Conservation (phyloP, 139 green algal genomes). For the Volvox africanus region DNA sequence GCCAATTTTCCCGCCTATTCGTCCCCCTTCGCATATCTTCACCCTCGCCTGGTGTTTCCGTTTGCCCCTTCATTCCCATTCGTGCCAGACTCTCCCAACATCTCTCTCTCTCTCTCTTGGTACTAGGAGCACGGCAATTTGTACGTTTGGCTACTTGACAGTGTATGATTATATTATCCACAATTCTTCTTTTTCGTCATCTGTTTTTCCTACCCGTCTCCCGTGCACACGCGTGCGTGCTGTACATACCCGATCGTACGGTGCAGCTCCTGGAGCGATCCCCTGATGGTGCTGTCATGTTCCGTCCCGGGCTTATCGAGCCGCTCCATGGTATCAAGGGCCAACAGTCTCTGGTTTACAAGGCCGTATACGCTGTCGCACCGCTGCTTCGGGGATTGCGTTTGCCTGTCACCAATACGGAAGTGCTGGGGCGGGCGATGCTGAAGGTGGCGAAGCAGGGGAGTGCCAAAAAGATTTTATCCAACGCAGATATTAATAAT, state of each 20-base stretch:
- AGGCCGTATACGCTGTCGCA: not conserved
- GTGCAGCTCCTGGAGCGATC: slow-evolving; percentile 4
- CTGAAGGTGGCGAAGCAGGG: slow-evolving; percentile 2
- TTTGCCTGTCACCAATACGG: not conserved
- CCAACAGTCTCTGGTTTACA: slow-evolving; percentile 26
- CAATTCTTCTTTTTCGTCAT: no score
- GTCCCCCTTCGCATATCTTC: no score
- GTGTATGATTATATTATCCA: no score
- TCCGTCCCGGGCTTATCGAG: slow-evolving; percentile 23
- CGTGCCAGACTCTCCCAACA: no score
- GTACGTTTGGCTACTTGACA: no score
- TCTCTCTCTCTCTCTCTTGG: no score
- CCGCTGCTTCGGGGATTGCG: not conserved
- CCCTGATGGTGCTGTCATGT: not conserved
- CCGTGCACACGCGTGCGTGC: no score
- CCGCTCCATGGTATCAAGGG: slow-evolving; percentile 32
- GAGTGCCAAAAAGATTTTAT: not conserved
- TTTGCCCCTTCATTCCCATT: no score
- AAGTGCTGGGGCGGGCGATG: slow-evolving; percentile 22
- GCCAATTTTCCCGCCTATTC: no score
- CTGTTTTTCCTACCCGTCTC: no score
- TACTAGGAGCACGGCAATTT: no score
- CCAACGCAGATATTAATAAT: slow-evolving; percentile 1
- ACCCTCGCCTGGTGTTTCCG: no score
- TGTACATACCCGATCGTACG: not conserved